Evolutionary conservation across 169 alveolate species (phyloP).

Genomic region (Eimeria necatrix): DNA sequence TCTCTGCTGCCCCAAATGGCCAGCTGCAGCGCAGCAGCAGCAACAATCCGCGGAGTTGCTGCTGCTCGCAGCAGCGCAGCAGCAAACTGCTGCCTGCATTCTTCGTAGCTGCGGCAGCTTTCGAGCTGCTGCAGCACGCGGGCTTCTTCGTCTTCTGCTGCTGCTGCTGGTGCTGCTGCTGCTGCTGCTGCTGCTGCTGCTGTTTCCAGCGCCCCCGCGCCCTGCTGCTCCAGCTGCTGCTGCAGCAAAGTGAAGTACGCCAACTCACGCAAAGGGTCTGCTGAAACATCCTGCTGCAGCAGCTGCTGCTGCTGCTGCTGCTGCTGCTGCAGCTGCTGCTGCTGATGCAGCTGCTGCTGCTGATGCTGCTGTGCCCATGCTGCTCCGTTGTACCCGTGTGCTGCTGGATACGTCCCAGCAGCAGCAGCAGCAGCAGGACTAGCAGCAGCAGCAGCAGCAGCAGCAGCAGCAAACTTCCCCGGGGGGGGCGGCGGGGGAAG

Average conservation of each 20-base stretch:
- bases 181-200: not conserved
- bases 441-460: too few relatives aligned
- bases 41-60: not conserved
- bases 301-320: not conserved
- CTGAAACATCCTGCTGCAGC: not conserved
- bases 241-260: slow-evolving; percentile 67
- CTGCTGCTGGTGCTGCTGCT: not conserved
- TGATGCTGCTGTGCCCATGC: not conserved
- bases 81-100: not conserved
- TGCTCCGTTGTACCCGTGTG: not conserved
- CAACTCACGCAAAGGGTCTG: slow-evolving; percentile 37
- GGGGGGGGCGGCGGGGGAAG: too few relatives aligned
- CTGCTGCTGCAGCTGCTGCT: too few relatives aligned
- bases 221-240: slow-evolving; percentile 11
- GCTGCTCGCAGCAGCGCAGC: not conserved
- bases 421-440: too few relatives aligned
- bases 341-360: not conserved
- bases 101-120: not conserved
- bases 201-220: not conserved
- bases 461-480: too few relatives aligned
- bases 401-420: not conserved
- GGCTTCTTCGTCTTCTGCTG: not conserved
- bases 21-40: not conserved
- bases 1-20: not conserved
- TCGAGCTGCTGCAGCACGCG: not conserved